Base-by-base conservation (phyloP, 805 yeast genomes). In the Starmerella khaoyaiensis region DNA sequence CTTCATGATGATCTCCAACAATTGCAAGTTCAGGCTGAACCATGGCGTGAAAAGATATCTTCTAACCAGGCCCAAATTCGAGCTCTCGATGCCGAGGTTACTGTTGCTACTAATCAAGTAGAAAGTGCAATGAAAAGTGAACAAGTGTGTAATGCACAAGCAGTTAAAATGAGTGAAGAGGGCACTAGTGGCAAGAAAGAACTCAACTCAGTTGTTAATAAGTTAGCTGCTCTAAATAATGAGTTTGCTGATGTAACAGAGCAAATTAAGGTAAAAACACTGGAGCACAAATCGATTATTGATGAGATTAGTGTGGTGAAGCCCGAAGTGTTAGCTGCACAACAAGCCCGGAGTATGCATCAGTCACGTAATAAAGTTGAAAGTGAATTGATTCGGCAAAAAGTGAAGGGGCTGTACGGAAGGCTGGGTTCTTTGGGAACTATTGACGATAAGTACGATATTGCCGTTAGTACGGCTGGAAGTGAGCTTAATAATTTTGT, bases 381-480 rank as follows among this genome's bases (percentile, higher is more conserved):
- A 15, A 54, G 74, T 0, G 79, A 84, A 12, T 65, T 90, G 39
- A 62, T 66, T 40, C 70, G 78, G 44, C 60, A 90, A 26, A 77
- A 77, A 40, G 70, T 93, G 18, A 62, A 63, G 5, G 98, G 97
- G 0, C 81, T 87, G 48, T 68, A 81, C 54, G 98, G 97, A 0
- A 66, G 95, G 44, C 61, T 90, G 12, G 99, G 98, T 14, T 93
- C 83, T 48, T 62, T 90, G 31, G 99, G 95, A n/a, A 68, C 70
- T 2, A 90, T 90, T 45, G 94, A 83, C 54, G 81, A 79, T 46
- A 69, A 72, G 50, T 90, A 79, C 55, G 97, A 93, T 58, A 71
- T 84, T 36, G 98, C 98, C 0, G 74, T 90, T 7, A 84, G 97
- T 0, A 90, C 97, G 0, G 97, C 95, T 0, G 83, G 90, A 47